Conservation (phyloP, 768 basidiomycete species). For the Phlebiopsis gigantea region DNA sequence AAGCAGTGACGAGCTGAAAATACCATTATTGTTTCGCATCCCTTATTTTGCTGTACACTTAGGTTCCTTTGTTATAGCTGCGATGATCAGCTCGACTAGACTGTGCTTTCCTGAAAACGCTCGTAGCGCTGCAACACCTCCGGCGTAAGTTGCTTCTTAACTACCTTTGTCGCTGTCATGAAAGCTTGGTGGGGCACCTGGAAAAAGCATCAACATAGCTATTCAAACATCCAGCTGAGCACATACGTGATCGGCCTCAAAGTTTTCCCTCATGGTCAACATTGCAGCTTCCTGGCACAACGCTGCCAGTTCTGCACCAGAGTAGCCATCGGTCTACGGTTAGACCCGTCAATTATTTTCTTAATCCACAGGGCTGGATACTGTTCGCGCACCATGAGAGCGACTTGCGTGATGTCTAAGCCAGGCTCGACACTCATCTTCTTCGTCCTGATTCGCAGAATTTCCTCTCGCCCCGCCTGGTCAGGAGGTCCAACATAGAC, state of each 20-base stretch:
- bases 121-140: conserved; percentile 68
- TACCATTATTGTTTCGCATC: background rate
- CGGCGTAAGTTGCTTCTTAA: conserved; percentile 82
- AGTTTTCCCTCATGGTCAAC: conserved; percentile 83
- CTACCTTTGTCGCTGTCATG: conserved; percentile 59
- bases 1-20: conserved; percentile 36
- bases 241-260: conserved; percentile 71
- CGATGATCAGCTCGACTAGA: background rate
- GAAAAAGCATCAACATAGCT: background rate
- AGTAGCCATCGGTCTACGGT: conserved; percentile 85
- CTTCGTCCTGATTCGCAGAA: conserved; percentile 68
- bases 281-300: conserved; percentile 97
- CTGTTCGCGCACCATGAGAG: conserved; percentile 72
- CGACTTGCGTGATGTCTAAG: conserved; percentile 64
- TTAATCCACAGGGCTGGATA: no score
- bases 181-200: conserved; percentile 79
- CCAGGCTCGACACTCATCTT: conserved; percentile 78
- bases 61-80: background rate
- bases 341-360: conserved; percentile 11
- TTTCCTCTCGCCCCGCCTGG: conserved; percentile 71
- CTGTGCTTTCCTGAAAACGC: background rate
- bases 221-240: background rate
- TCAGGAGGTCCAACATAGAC: conserved; percentile 94
- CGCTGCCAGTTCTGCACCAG: conserved; percentile 88
- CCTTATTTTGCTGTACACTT: background rate